Base-by-base conservation (phyloP, 495 filamentous ascomycete species). In the Aspergillus affinis region DNA sequence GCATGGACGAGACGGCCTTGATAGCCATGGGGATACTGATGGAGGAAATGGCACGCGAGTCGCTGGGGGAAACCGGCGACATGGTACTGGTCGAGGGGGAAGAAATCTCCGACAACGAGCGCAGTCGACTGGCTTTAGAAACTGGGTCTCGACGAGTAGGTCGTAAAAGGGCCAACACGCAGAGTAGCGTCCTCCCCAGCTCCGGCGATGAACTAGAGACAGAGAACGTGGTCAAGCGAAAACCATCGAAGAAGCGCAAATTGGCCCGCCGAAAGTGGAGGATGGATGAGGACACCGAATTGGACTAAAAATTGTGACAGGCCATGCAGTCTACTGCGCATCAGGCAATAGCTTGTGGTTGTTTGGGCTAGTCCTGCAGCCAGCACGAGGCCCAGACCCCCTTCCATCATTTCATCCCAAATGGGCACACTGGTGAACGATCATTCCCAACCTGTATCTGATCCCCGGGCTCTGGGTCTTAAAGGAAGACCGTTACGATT, bases 1-100 rank as follows among this genome's bases (percentile, higher is more conserved):
- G 84, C 61, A 82, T 97, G 84, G 90, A 96, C 66, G 92, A 92
- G 73, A 93, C 90, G 9, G 91, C 91, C 1, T 70, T 97, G 54
- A 75, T 96, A 58, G 89, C 89, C 0, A 75, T 95, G 72, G 92
- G 91, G 0, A 85, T 97, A 23, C 65, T 96, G 56, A 71, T 96
- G 36, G 92, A 97, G 73, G 92, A 97, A 69, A 80, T 87, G 55
- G 76, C 82, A 5, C 78, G 77, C 18, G 83, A 88, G 48, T 73
- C 73, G 0, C 74, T 96, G 13, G 91, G 90, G 1, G 77, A 82
- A 32, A 88, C 79, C 1, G 92, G 90, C 4, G 87, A 94, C 71
- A 61, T 93, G 57, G 90, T 86, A 0, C 86, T 95, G 47, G 82
- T 87, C 2, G 91, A 94, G 69, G 84, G 80, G 6, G 78, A 78